These are phyloP conservation scores for Coleophoma crateriformis DNA, from an alignment of 2,329 filamentous ascomycete genomes.

Conservation along the genomic window DNA sequence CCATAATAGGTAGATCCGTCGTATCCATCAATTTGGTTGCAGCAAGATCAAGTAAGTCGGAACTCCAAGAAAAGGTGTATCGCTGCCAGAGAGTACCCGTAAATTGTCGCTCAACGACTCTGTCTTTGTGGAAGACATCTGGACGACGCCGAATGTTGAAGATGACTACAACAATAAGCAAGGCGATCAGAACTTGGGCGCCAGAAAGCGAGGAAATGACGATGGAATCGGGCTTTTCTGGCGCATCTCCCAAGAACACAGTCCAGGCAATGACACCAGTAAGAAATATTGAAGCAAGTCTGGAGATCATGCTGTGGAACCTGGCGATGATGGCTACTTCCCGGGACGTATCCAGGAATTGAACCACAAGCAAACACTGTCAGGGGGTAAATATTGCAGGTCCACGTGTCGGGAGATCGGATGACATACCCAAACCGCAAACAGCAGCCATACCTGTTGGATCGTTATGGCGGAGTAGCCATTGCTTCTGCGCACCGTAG, in stretches of 20 bases:
- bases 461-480: constrained; percentile 23
- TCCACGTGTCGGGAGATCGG: constrained; percentile 9
- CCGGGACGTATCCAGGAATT: constrained; percentile 12
- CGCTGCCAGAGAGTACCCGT: constrained; percentile 53
- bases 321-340: constrained; percentile 5
- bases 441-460: constrained; percentile 51
- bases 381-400: too few relatives aligned
- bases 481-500: constrained; percentile 33
- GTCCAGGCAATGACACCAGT: constrained; percentile 7
- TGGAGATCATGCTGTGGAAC: constrained; percentile 10
- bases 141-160: constrained; percentile 55
- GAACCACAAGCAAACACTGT: constrained; percentile 41
- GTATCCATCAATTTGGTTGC: constrained; percentile 54
- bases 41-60: constrained; percentile 46
- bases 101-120: constrained; percentile 57
- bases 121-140: constrained; percentile 52
- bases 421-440: constrained; percentile 53
- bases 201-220: constrained; percentile 4
- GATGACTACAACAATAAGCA: constrained; percentile 4
- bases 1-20: constrained; percentile 54
- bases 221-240: neutral
- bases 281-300: constrained; percentile 9
- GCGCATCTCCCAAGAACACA: constrained; percentile 1
- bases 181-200: constrained; percentile 8
- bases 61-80: constrained; percentile 61